phyloP scores from a whole-genome alignment of 805 yeast species.

The Candida nitratophila region DNA sequence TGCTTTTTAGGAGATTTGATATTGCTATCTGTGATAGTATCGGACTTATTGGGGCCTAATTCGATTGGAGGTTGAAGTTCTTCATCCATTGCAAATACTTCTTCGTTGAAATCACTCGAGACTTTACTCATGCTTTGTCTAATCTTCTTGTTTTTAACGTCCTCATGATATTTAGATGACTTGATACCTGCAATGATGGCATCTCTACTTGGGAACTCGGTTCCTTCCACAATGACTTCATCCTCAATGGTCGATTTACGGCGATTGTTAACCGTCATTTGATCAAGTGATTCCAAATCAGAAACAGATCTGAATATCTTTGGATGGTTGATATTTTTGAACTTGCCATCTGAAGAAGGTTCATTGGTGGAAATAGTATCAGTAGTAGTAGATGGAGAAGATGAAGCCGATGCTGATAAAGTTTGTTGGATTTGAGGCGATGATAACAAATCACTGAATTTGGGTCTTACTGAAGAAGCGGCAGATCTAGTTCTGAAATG shows the following conservation, averaged over 20 bases:
- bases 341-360: background rate
- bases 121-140: background rate
- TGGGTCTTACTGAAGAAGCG: background rate
- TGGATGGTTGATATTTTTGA: background rate
- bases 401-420: no score
- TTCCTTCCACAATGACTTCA: background rate
- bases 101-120: slow-evolving; percentile 19
- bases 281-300: background rate
- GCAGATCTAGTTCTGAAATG: background rate
- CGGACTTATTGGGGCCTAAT: no score
- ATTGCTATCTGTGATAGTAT: no score
- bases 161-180: slow-evolving; percentile 1
- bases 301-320: background rate
- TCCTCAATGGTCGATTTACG: background rate
- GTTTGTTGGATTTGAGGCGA: background rate
- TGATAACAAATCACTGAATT: background rate
- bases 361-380: no score
- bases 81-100: slow-evolving; percentile 40
- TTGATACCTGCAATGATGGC: slow-evolving; percentile 16
- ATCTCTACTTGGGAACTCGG: slow-evolving; percentile 20
- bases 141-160: background rate
- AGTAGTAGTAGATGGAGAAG: no score
- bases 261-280: background rate
- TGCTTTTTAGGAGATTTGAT: slow-evolving; percentile 13
- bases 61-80: slow-evolving; percentile 16